These are phyloP conservation scores for Chrysanthemum seticuspe DNA, from an alignment of 129 eudicot species.

Conservation along the genomic window DNA sequence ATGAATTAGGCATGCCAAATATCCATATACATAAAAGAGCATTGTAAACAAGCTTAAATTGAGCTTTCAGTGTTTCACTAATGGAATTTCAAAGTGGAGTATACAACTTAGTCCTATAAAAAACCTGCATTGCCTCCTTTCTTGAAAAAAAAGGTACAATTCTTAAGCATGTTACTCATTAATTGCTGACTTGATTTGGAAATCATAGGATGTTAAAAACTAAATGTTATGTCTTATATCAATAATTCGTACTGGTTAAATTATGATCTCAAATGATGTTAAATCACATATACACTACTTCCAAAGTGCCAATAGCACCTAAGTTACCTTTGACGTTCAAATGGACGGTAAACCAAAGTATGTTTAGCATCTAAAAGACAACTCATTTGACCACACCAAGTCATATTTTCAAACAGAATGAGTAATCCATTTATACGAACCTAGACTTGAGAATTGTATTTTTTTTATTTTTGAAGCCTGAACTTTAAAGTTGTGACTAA, in stretches of 20 bases:
- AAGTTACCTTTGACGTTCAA: background rate
- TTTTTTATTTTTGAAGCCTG: background rate
- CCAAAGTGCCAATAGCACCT: background rate
- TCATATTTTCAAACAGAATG: background rate
- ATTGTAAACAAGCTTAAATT: background rate
- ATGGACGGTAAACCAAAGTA: background rate
- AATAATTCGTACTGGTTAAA: background rate
- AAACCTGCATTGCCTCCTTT: background rate
- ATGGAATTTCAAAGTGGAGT: background rate
- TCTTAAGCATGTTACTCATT: background rate
- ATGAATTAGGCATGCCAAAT: background rate
- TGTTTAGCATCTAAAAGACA: background rate
- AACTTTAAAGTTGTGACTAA: background rate
- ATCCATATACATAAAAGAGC: background rate
- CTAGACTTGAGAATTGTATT: background rate
- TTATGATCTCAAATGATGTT: slow-evolving; percentile 1
- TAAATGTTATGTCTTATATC: background rate
- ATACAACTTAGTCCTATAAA: background rate
- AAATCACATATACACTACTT: background rate
- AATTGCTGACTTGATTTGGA: background rate
- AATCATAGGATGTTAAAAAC: background rate
- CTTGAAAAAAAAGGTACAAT: background rate
- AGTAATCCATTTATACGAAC: background rate
- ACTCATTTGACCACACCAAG: background rate
- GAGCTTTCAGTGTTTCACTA: background rate